These are phyloP conservation scores for Dioszegia crocea DNA, from an alignment of 768 basidiomycete genomes.

Conservation along the genomic window DNA sequence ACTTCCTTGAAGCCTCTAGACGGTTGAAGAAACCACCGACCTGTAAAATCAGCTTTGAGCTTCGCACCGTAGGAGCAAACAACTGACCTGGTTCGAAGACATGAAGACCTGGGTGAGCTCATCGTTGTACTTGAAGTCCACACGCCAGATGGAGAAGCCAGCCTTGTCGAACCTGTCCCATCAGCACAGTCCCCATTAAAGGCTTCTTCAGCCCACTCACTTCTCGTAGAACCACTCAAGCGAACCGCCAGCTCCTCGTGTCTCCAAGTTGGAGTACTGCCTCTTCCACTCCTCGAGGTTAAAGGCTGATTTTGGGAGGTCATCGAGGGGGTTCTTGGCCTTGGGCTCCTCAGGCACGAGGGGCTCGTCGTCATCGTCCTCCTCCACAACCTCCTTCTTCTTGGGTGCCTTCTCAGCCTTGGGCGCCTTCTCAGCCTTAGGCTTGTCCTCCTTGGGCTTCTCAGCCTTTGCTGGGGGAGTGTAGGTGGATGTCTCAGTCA, in stretches of 20 bases:
- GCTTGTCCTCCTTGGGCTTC: conserved; percentile 38
- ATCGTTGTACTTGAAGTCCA: conserved; percentile 94
- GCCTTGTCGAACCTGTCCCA: conserved; percentile 70
- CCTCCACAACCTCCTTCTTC: conserved; percentile 43
- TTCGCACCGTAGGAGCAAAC: background rate
- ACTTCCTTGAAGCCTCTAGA: conserved; percentile 93
- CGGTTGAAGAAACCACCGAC: conserved; percentile 94
- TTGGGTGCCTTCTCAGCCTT: conserved; percentile 49
- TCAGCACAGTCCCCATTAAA: background rate
- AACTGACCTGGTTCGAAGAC: conserved; percentile 68
- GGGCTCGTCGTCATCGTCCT: conserved; percentile 70
- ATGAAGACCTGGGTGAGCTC: conserved; percentile 90
- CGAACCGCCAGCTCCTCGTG: conserved; percentile 66
- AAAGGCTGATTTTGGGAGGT: conserved; percentile 61
- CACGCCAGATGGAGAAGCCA: conserved; percentile 85
- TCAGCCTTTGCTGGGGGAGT: conserved; percentile 61
- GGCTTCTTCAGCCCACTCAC: conserved; percentile 53
- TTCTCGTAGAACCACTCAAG: conserved; percentile 97
- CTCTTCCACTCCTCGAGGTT: conserved; percentile 83
- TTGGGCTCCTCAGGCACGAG: conserved; percentile 77
- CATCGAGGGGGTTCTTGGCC: conserved; percentile 88
- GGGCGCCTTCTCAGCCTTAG: conserved; percentile 29
- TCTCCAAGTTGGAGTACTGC: conserved; percentile 97
- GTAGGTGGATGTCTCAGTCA: conserved; percentile 64
- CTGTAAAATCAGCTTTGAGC: conserved; percentile 42